Percentiles rank a stretch among this genome's conserved stretches.
phyloP scores from a whole-genome alignment of 768 basidiomycete genomes.

The Kwoniella botswanensis region DNA sequence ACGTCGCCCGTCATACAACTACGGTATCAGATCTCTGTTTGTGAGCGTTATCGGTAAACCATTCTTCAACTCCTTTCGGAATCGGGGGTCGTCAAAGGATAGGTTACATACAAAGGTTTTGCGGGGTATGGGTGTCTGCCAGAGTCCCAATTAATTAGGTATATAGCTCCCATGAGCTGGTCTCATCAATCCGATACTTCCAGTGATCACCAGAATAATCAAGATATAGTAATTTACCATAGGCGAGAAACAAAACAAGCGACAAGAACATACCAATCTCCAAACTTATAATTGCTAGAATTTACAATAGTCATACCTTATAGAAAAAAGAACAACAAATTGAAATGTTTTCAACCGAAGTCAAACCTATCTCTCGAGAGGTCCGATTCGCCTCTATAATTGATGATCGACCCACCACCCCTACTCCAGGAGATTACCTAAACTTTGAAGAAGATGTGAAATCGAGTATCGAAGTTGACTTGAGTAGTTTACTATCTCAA shows the following conservation, averaged over 20 bases:
- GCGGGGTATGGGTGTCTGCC: neutral
- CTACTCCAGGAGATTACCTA: neutral
- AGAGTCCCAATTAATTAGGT: neutral
- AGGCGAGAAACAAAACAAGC: neutral
- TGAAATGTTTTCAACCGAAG: neutral
- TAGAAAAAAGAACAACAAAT: neutral
- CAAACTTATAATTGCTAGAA: too few species aligned
- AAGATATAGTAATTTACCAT: too few species aligned
- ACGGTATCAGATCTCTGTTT: neutral
- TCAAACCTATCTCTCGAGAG: neutral
- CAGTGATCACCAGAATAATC: too few species aligned
- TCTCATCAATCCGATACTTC: too few species aligned
- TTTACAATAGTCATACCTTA: neutral
- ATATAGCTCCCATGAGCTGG: too few species aligned
- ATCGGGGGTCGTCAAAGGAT: conserved; percentile 7
- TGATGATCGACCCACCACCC: neutral
- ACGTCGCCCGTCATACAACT: neutral
- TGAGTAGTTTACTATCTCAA: conserved; percentile 15
- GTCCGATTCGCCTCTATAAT: conserved; percentile 9
- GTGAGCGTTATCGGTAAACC: neutral
- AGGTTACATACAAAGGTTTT: conserved; percentile 10
- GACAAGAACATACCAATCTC: neutral
- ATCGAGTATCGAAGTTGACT: conserved; percentile 14
- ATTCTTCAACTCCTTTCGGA: neutral
- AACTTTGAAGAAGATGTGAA: neutral